These are phyloP conservation scores for Rhododendron griersonianum DNA, from an alignment of 148 eudicot genomes.

Conservation along the genomic window DNA sequence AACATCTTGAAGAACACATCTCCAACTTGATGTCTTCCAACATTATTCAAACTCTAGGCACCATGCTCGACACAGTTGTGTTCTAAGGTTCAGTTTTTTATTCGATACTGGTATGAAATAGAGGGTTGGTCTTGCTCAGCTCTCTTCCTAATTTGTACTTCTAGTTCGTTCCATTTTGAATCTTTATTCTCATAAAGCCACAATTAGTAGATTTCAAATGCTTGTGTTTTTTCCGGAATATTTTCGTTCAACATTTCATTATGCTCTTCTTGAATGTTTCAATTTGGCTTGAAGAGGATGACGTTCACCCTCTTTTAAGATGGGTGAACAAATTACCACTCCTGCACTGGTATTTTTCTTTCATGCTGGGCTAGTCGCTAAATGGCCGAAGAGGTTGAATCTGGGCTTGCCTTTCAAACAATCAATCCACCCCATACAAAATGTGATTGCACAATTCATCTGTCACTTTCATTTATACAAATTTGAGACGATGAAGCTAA, in stretches of 20 bases:
- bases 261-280: background rate
- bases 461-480: no score
- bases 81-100: slow-evolving; percentile 33
- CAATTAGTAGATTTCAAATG: background rate
- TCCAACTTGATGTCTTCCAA: slow-evolving; percentile 94
- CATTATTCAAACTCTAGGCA: slow-evolving; percentile 84
- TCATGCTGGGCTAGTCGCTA: no score
- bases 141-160: background rate
- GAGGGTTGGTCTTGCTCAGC: background rate
- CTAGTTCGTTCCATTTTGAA: background rate
- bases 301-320: no score
- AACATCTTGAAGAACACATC: slow-evolving; percentile 94
- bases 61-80: slow-evolving; percentile 95
- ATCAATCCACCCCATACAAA: no score
- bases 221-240: background rate
- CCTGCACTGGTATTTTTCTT: no score
- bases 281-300: background rate
- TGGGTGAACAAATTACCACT: no score
- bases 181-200: background rate
- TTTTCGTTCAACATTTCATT: background rate
- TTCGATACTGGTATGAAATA: background rate
- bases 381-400: no score
- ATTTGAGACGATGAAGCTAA: no score
- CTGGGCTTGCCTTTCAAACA: no score
- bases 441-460: no score